Conservation (phyloP, 2,329 filamentous ascomycete genomes). For the Ceratocystis destructans region DNA sequence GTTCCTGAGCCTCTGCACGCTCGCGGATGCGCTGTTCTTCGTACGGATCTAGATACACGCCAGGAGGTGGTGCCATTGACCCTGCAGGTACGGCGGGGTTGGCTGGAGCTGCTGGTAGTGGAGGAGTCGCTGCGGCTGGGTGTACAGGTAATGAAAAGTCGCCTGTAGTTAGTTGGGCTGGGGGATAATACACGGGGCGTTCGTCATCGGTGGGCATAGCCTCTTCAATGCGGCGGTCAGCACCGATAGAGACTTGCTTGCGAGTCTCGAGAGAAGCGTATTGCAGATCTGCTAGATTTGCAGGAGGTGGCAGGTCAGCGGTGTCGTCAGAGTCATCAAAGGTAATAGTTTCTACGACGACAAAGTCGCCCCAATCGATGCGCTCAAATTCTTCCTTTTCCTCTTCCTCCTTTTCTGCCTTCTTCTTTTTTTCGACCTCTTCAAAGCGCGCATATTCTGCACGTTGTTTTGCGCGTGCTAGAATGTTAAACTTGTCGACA, state of each 20-base stretch:
- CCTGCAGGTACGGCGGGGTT: conserved; percentile 28
- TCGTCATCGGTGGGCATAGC: conserved; percentile 71
- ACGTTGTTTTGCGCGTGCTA: conserved; percentile 69
- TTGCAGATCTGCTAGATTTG: conserved; percentile 79
- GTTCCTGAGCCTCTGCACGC: conserved; percentile 43
- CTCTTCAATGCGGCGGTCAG: conserved; percentile 80
- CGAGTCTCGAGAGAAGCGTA: conserved; percentile 92
- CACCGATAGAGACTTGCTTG: conserved; percentile 72
- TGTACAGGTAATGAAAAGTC: conserved; percentile 34
- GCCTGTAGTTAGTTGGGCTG: conserved; percentile 30
- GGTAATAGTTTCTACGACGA: conserved; percentile 84
- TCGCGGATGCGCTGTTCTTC: conserved; percentile 51
- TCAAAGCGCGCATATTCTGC: conserved; percentile 79
- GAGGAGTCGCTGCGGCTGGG: conserved; percentile 27
- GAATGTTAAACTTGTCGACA: conserved; percentile 63
- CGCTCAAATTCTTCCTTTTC: conserved; percentile 64
- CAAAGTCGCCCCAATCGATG: conserved; percentile 97
- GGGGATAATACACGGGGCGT: conserved; percentile 7
- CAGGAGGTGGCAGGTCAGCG: conserved; percentile 74
- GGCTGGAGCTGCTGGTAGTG: conserved; percentile 23
- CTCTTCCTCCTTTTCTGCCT: conserved; percentile 74
- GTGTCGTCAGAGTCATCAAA: conserved; percentile 84
- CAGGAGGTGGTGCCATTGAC: background rate
- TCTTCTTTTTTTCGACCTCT: conserved; percentile 72
- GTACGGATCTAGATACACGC: conserved; percentile 15